Percentiles rank a stretch among this genome's conserved stretches.
These are phyloP conservation scores for Pezicula carpinea DNA, from an alignment of 2,329 filamentous ascomycete species.

Conservation along the genomic window DNA sequence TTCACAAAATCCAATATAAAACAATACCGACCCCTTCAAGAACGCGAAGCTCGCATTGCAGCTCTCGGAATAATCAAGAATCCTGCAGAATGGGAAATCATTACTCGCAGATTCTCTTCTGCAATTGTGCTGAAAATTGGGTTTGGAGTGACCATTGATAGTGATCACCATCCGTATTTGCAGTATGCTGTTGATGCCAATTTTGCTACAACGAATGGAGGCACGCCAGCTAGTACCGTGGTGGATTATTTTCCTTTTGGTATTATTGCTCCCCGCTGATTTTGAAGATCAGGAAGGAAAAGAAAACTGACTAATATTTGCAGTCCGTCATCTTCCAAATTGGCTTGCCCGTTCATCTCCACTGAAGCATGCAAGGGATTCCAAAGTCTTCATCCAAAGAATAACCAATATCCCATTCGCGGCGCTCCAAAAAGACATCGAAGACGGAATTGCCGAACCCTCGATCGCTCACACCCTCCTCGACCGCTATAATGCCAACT, in stretches of 20 bases:
- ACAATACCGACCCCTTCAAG: constrained; percentile 26
- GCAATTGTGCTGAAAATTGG: constrained; percentile 39
- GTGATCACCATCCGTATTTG: constrained; percentile 35
- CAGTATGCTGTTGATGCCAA: constrained; percentile 31
- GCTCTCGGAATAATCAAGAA: constrained; percentile 27
- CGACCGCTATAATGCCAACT: neutral
- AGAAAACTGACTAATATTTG: constrained; percentile 10
- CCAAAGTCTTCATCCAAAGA: constrained; percentile 29
- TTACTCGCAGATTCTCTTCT: constrained; percentile 32
- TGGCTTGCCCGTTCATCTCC: constrained; percentile 26
- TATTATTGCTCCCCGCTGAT: neutral
- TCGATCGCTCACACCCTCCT: constrained; percentile 1
- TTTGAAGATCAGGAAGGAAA: constrained; percentile 23
- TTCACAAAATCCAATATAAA: constrained; percentile 36
- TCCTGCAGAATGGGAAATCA: constrained; percentile 32
- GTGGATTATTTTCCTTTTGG: constrained; percentile 42
- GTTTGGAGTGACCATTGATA: constrained; percentile 36
- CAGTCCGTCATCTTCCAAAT: constrained; percentile 33
- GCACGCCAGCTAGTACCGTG: constrained; percentile 30
- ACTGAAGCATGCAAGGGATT: constrained; percentile 24
- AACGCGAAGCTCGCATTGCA: constrained; percentile 29
- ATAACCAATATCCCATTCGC: constrained; percentile 41
- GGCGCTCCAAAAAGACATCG: constrained; percentile 10
- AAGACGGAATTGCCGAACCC: neutral
- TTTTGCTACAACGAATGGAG: constrained; percentile 22